Evolutionary conservation across 2,329 filamentous ascomycete species (phyloP), one percentile per base, ranked within the genome.

Genomic region (Epichloe festucae): DNA sequence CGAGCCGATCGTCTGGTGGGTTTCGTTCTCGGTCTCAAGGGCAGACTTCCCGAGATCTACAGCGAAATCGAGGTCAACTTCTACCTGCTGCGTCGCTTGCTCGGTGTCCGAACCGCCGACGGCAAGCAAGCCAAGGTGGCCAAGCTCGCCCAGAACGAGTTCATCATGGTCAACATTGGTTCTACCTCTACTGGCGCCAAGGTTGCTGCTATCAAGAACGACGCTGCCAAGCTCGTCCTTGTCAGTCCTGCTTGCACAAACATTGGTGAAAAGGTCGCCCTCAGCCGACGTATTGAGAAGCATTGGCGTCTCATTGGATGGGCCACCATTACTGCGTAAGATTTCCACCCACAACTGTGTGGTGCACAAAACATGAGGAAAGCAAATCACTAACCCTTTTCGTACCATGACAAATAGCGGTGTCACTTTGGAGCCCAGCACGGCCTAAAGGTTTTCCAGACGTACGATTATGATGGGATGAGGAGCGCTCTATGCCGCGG

Each of bases 131-230:
- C 91, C 65, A 98, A 98, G 84, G 93, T 98, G 59, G 89, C 90
- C 62, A 98, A 98, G 77, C 78, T 98, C 58, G 78, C 89, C 53
- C 98, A 97, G 83, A 96, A 95, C 73, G 93, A 98, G 71, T 89
- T 97, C 64, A 85, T 98, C 71, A 97, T 98, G 93, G 93, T 98
- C 59, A 98, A 98, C 77, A 98, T 98, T 67, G 93, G 93, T 56
- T 95, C 89, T 39, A 97, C 91, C 10, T 94, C 93, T 46, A 96
- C 91, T 14, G 93, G 93, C 71, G 93, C 93, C 60, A 98, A 97
- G 81, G 89, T 98, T 50, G 81, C 93, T 53, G 91, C 89, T 63
- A 94, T 97, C 67, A 96, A 93, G 80, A 90, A 91, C 65, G 93
- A 98, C 79, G 91, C 90, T 53, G 93, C 93, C 53, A 96, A 96